Percentiles rank a stretch among this genome's conserved stretches.
phyloP scores from a whole-genome alignment of 176 grass and related monocot genomes.

The Carex scoparia region DNA sequence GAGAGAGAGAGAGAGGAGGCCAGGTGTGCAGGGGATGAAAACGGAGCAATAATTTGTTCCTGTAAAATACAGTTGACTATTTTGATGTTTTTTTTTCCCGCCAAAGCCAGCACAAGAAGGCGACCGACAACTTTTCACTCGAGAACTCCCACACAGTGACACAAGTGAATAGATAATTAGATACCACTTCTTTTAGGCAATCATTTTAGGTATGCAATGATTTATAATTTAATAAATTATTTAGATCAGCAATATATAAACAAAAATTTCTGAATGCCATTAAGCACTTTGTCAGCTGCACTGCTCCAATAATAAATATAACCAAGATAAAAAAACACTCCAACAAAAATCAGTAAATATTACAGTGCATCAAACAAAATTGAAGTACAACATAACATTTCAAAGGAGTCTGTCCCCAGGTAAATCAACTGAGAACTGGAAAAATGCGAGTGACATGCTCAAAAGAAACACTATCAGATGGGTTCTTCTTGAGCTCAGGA shows the following conservation, averaged over 20 bases:
- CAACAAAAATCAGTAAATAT: background rate
- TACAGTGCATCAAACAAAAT: constrained; percentile 9
- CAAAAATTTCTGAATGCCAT: background rate
- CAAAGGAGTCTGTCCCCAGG: background rate
- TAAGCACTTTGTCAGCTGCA: background rate
- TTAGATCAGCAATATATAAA: background rate
- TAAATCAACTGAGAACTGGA: constrained; percentile 66
- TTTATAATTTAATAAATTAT: background rate
- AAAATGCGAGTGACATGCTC: constrained; percentile 91
- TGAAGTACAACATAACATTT: background rate
- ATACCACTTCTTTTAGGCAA: background rate
- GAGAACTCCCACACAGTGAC: background rate
- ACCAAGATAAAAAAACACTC: background rate
- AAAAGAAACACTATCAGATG: constrained; percentile 56
- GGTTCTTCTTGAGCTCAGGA: constrained; percentile 91
- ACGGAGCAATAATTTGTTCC: background rate
- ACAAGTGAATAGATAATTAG: background rate
- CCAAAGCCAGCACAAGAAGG: background rate
- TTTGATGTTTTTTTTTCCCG: background rate
- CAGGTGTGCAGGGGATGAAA: background rate
- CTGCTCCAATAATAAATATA: background rate
- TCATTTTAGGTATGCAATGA: background rate
- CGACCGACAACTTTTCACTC: background rate
- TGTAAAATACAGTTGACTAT: background rate
- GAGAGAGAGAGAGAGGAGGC: background rate